phyloP scores from a whole-genome alignment of 2,329 filamentous ascomycete genomes.

The Lithohypha guttulata region DNA sequence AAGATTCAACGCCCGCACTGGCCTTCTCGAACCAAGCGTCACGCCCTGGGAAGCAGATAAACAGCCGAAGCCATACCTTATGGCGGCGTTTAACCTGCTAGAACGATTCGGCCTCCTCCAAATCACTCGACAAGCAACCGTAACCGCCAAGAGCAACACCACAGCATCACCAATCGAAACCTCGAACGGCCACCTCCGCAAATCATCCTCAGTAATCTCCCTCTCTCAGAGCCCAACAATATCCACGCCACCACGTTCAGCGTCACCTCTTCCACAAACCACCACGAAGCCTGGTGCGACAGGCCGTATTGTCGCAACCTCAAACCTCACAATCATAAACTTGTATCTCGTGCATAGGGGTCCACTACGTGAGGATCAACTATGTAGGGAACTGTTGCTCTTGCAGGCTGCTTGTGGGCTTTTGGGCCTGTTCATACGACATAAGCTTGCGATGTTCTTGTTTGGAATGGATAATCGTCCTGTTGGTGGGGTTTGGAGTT shows the following conservation, averaged over 20 bases:
- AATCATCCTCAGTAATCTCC: constrained; percentile 4
- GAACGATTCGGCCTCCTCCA: constrained; percentile 57
- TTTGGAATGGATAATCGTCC: constrained; percentile 75
- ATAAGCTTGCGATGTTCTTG: constrained; percentile 73
- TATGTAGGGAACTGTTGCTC: constrained; percentile 68
- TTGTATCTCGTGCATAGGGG: constrained; percentile 95
- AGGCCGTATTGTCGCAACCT: constrained; percentile 57
- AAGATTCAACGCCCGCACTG: constrained; percentile 73
- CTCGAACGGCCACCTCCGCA: constrained; percentile 1
- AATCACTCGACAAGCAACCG: constrained; percentile 40
- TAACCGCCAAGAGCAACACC: constrained; percentile 44
- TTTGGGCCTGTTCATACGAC: constrained; percentile 73
- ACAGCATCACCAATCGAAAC: constrained; percentile 23
- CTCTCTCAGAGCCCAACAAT: neutral
- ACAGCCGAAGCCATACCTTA: constrained; percentile 58
- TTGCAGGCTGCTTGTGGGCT: constrained; percentile 68
- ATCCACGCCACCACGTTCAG: constrained; percentile 3
- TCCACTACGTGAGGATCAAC: constrained; percentile 72
- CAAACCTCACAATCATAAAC: constrained; percentile 88
- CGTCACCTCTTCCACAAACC: neutral
- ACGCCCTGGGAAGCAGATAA: constrained; percentile 58
- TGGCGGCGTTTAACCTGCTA: constrained; percentile 55
- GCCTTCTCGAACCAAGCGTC: constrained; percentile 74
- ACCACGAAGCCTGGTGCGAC: constrained; percentile 35
- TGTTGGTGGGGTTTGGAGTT: constrained; percentile 10